phyloP scores from a whole-genome alignment of 805 yeast species.

The Zygosaccharomyces gambellarensis region DNA sequence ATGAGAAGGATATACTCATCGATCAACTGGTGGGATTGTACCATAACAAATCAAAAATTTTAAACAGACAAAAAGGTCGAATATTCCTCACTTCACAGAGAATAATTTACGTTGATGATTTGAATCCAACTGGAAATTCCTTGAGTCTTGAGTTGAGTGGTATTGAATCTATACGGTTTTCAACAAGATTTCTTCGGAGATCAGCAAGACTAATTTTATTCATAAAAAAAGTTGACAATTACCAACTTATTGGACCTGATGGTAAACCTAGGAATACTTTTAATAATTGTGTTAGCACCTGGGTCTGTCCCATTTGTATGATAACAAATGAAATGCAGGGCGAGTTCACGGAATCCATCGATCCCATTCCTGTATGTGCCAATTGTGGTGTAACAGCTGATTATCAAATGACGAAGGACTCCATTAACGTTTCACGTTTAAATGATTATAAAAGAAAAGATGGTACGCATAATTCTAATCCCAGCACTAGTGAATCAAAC shows the following conservation, averaged over 20 bases:
- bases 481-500: slow-evolving; percentile 12
- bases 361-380: slow-evolving; percentile 44
- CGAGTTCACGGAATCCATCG: slow-evolving; percentile 10
- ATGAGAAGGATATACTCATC: slow-evolving; percentile 50
- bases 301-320: slow-evolving; percentile 87
- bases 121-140: slow-evolving; percentile 38
- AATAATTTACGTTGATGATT: slow-evolving; percentile 65
- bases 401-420: slow-evolving; percentile 34
- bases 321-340: slow-evolving; percentile 33
- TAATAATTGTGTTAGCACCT: slow-evolving; percentile 27
- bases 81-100: slow-evolving; percentile 70
- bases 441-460: neutral
- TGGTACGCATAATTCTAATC: neutral
- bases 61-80: slow-evolving; percentile 66
- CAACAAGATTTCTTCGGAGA: slow-evolving; percentile 60
- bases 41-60: slow-evolving; percentile 65
- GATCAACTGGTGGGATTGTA: slow-evolving; percentile 66
- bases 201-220: slow-evolving; percentile 68
- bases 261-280: neutral
- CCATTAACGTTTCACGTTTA: slow-evolving; percentile 21
- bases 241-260: slow-evolving; percentile 1
- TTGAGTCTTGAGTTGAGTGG: slow-evolving; percentile 44
- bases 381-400: slow-evolving; percentile 59
- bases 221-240: slow-evolving; percentile 24
- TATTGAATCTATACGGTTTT: slow-evolving; percentile 39